Base-by-base conservation (phyloP, 1,284 basidiomycete species). In the Gastroboletus turbinatus region DNA sequence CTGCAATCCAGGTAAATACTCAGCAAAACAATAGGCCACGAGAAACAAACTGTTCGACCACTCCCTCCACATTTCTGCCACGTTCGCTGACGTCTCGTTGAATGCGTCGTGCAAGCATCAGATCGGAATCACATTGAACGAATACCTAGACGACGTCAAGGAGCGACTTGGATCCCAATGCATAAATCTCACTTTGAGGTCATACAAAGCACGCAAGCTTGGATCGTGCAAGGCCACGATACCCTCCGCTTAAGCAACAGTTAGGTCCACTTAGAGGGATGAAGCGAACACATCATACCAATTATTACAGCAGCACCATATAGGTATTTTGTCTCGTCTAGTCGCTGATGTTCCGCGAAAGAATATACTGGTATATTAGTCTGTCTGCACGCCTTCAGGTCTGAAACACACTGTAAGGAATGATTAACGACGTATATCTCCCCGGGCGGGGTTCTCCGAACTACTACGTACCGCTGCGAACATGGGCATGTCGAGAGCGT, bases 221-320 rank as follows among this genome's bases (percentile, higher is more conserved):
- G 90, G 82, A 62, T 96, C 93, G 60, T 94, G 87, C 40, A 99
- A 74, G 3, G 92, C 85, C 83, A 98, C 88, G 60, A 98, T 96
- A 4, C 96, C 96, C 68, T 99, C 96, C 21, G 90, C 87, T 89
- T 54, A 32, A 49, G 32, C 29, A 50, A 38, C n/a, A 14, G 16
- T 60, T 6, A 61, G 42, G 36, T 30, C 33, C 35, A 40, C n/a
- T 38, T 25, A 17, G n/a, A 25, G 19, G 21, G 30, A 47, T 8
- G 19, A 44, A 33, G 38, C 32, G 16, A 55, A 50, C 45, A 63
- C 69, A 39, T 21, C 36, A 60, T 68, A 89, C 92, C 84, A 60
- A 98, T 96, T 64, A 98, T 90, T 46, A 98, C 91, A n/a, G 90
- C 86, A 5, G 95, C 94, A 1, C 96, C 96, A 71, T 98, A 99